Evolutionary conservation across 352 stramenopile genomes (phyloP), one percentile per base, ranked within the genome.

Genomic region (Phytopythium chamaehyphon): DNA sequence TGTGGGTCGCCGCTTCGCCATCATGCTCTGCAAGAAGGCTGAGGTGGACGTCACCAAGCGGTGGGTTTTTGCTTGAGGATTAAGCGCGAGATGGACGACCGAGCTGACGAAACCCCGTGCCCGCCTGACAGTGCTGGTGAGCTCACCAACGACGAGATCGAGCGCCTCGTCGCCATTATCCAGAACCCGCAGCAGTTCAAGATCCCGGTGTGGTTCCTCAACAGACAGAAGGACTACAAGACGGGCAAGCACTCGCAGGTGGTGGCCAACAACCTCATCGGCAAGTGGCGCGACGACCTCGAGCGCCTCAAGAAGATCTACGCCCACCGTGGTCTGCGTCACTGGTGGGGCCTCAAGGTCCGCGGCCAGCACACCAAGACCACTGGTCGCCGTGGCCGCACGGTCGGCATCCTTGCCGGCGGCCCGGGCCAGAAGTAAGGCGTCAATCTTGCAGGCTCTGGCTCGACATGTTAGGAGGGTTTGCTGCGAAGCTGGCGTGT

Each of bases 191-290:
- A 97, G 65, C 93, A 99, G 78, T 99, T 99, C 91, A 99, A 99
- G 86, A 98, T 99, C 75, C 97, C 96, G 54, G 78, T 98, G 60
- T 99, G 97, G 97, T 99, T 99, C 84, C 86, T 99, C 44, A 99
- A 99, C 90, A 94, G 97, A 80, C 97, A 99, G 88, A 98, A 98
- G 88, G 97, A 99, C 86, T 98, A 98, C 83, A 99, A 99, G 88
- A 99, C 96, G 48, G 97, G 97, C 81, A 99, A 99, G 83, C 98
- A 98, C 83, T 97, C 81, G 62, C 97, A 99, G 84, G 83, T 98
- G 49, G 97, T 98, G 61, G 94, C 96, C 51, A 98, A 99, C 79
- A 97, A 96, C 74, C 89, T 99, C 57, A 93, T 98, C 78, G 92
- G 92, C 70, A 99, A 98, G 80, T 93, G 99, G 66, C 96, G 97